Evolutionary conservation across 495 filamentous ascomycete genomes (phyloP).

Genomic region (Aspergillus haitiensis): DNA sequence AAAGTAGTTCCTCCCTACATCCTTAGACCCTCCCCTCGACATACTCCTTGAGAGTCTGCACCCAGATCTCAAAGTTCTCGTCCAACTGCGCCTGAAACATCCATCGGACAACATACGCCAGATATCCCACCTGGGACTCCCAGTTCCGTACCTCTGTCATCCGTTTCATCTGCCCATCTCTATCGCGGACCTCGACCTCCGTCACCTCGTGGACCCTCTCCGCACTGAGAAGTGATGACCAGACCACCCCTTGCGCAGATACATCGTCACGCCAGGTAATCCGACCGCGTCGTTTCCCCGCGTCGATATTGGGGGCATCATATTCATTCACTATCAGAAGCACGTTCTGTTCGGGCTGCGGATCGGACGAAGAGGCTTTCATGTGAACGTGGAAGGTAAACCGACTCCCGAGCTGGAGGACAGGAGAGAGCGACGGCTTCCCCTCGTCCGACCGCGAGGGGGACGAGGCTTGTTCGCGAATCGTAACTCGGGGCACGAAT

Average conservation of each 20-base stretch:
- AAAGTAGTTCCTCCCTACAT: neutral
- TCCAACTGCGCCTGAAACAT: slow-evolving; percentile 37
- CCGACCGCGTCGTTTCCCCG: slow-evolving; percentile 24
- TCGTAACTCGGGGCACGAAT: slow-evolving; percentile 44
- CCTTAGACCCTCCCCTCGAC: slow-evolving; percentile 22
- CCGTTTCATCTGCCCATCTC: slow-evolving; percentile 13
- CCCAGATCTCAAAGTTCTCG: slow-evolving; percentile 43
- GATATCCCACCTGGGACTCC: slow-evolving; percentile 42
- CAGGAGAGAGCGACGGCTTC: slow-evolving; percentile 23
- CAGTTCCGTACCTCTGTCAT: slow-evolving; percentile 46
- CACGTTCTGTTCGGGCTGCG: slow-evolving; percentile 30
- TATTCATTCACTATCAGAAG: slow-evolving; percentile 32
- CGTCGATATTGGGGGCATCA: slow-evolving; percentile 27
- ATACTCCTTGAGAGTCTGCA: slow-evolving; percentile 39
- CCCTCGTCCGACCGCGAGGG: neutral
- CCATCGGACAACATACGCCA: slow-evolving; percentile 43
- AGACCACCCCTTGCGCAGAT: slow-evolving; percentile 29
- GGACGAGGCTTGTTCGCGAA: slow-evolving; percentile 36
- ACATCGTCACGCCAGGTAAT: slow-evolving; percentile 40
- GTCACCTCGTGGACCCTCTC: slow-evolving; percentile 46
- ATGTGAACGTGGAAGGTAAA: slow-evolving; percentile 48
- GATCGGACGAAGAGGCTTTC: slow-evolving; percentile 36
- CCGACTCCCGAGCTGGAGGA: slow-evolving; percentile 37
- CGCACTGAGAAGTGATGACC: slow-evolving; percentile 33
- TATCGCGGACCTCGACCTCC: slow-evolving; percentile 29